phyloP scores from a whole-genome alignment of 2,329 filamentous ascomycete genomes.

The Neurospora sp. region DNA sequence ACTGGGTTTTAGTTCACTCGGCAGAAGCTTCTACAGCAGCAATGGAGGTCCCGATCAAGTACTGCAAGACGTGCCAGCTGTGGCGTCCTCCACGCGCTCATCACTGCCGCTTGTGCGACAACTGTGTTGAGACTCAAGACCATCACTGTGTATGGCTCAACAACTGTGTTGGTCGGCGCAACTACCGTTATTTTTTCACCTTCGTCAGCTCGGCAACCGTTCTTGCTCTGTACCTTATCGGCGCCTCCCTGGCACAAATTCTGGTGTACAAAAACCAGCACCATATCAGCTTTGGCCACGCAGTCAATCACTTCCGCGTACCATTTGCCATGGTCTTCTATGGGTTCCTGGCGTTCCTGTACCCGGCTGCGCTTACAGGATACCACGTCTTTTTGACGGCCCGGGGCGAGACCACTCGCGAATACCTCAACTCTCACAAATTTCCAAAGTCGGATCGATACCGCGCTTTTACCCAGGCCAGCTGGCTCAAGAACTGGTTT shows the following conservation, averaged over 20 bases:
- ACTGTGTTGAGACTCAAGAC: conserved; percentile 93
- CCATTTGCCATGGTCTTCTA: conserved; percentile 87
- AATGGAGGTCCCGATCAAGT: conserved; percentile 97
- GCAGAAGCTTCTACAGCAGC: conserved; percentile 65
- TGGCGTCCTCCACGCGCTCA: conserved; percentile 95
- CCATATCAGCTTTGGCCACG: conserved; percentile 53
- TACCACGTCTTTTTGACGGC: conserved; percentile 91
- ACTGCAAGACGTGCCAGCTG: conserved; percentile 94
- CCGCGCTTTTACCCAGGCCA: conserved; percentile 76
- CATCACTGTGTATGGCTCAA: conserved; percentile 99
- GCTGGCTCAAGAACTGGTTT: conserved; percentile 65
- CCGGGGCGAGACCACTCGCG: conserved; percentile 86
- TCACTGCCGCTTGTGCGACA: conserved; percentile 93
- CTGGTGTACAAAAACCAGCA: conserved; percentile 59
- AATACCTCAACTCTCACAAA: conserved; percentile 94
- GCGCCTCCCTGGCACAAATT: conserved; percentile 70
- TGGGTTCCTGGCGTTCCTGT: conserved; percentile 61
- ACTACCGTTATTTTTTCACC: conserved; percentile 95
- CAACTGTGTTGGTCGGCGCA: conserved; percentile 92
- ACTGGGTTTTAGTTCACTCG: conserved; percentile 88
- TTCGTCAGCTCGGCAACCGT: conserved; percentile 77
- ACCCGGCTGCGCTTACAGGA: conserved; percentile 71
- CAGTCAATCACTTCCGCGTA: conserved; percentile 63
- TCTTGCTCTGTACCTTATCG: conserved; percentile 65
- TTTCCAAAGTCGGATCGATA: conserved; percentile 88